Conservation (phyloP, 352 stramenopile genomes). For the Globisporangium nodosum region DNA sequence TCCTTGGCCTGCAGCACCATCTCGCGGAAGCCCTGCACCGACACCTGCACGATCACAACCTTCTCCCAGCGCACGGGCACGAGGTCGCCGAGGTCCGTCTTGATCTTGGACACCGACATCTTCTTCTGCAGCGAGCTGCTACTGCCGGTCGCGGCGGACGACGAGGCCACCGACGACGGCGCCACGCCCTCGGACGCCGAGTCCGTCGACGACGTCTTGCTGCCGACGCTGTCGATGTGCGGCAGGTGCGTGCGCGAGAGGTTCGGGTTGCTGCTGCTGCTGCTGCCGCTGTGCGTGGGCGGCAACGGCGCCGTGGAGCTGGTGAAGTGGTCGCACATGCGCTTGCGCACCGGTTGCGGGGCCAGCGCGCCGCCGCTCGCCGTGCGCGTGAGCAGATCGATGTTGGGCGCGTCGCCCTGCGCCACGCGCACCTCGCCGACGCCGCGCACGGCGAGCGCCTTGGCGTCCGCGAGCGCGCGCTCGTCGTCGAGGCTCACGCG, state of each 20-base stretch:
- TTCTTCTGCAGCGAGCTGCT: constrained; percentile 40
- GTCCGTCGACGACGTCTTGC: constrained; percentile 18
- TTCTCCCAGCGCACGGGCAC: constrained; percentile 75
- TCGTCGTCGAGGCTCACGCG: constrained; percentile 17
- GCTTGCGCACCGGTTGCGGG: constrained; percentile 7
- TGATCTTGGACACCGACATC: constrained; percentile 55
- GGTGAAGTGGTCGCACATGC: constrained; percentile 16
- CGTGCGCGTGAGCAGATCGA: constrained; percentile 9
- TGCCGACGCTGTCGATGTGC: constrained; percentile 13
- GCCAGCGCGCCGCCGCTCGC: neutral
- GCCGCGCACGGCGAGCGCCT: constrained; percentile 14
- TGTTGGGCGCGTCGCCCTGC: constrained; percentile 6
- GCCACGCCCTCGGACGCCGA: constrained; percentile 10
- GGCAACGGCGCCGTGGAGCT: constrained; percentile 1
- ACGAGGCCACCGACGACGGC: constrained; percentile 1
- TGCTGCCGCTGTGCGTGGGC: constrained; percentile 1
- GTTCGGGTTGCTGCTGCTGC: neutral
- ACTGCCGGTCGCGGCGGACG: neutral
- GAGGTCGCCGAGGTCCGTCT: constrained; percentile 74
- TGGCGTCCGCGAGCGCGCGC: constrained; percentile 20
- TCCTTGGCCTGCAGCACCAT: constrained; percentile 74
- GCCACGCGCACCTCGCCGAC: constrained; percentile 13
- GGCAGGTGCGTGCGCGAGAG: constrained; percentile 13
- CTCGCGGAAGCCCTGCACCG: constrained; percentile 75
- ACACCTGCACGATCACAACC: constrained; percentile 81